Evolutionary conservation across 169 alveolate species (phyloP).

Genomic region (Plasmodium berghei): DNA sequence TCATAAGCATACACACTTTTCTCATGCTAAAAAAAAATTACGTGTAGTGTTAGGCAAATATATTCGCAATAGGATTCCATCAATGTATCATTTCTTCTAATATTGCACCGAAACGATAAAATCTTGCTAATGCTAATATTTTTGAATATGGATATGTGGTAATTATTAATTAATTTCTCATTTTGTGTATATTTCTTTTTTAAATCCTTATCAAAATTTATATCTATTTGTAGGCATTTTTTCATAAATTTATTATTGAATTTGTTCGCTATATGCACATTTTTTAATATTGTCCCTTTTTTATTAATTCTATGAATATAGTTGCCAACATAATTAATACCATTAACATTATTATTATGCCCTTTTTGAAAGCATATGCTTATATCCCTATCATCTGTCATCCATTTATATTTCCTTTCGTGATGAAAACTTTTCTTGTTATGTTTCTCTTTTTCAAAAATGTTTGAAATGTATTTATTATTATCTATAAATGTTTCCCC

Average conservation of each 20-base stretch:
- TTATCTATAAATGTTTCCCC: too few species aligned
- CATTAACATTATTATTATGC: too few species aligned
- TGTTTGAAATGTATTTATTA: too few species aligned
- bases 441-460: too few species aligned
- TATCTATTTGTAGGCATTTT: constrained; percentile 2
- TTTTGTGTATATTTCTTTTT: background rate
- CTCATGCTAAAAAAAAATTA: background rate
- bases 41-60: constrained; percentile 36
- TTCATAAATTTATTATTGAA: constrained; percentile 20
- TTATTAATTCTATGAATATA: background rate
- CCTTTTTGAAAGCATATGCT: too few species aligned
- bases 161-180: constrained; percentile 20
- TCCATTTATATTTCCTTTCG: too few species aligned
- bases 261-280: constrained; percentile 25
- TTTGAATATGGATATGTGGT: constrained; percentile 22
- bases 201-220: background rate
- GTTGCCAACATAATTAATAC: too few species aligned
- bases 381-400: too few species aligned
- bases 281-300: constrained; percentile 35
- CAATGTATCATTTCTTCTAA: background rate
- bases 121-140: background rate
- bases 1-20: background rate
- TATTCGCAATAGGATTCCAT: constrained; percentile 37
- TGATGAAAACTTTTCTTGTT: too few species aligned
- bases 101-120: background rate